Evolutionary conservation across 2,329 filamentous ascomycete species (phyloP).

Genomic region (Hawksworthiomyces lignivorus): DNA sequence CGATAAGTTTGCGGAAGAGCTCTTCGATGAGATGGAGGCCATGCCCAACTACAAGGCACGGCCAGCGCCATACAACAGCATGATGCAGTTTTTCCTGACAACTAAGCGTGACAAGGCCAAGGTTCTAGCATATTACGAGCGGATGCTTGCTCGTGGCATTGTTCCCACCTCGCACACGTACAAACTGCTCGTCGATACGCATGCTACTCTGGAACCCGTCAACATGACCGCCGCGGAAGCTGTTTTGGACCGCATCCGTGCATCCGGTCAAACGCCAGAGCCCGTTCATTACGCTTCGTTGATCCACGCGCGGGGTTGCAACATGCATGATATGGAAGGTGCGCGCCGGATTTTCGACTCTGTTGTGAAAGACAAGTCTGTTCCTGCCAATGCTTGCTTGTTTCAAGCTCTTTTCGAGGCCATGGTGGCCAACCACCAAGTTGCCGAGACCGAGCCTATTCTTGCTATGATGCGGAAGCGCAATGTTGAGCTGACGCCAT

Average conservation of each 20-base stretch:
- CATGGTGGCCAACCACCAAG: constrained; percentile 90
- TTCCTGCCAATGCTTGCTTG: constrained; percentile 72
- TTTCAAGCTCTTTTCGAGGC: constrained; percentile 97
- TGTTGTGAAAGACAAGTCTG: constrained; percentile 59
- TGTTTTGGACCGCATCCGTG: constrained; percentile 70
- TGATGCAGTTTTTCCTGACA: constrained; percentile 99
- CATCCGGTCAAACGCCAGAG: constrained; percentile 68
- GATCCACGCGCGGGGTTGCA: constrained; percentile 92
- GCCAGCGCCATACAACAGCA: constrained; percentile 94
- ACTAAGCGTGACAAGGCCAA: constrained; percentile 94
- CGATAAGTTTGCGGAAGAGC: constrained; percentile 93
- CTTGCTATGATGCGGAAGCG: constrained; percentile 67
- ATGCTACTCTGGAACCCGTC: constrained; percentile 87
- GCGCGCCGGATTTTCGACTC: constrained; percentile 76
- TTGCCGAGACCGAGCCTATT: constrained; percentile 65
- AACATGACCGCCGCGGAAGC: constrained; percentile 81
- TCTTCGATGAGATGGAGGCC: constrained; percentile 98
- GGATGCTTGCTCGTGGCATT: constrained; percentile 83
- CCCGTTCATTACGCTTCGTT: constrained; percentile 93
- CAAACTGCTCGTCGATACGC: constrained; percentile 92
- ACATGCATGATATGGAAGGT: constrained; percentile 81
- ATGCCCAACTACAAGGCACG: constrained; percentile 99
- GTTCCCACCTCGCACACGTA: constrained; percentile 91
- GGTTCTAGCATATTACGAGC: constrained; percentile 89
- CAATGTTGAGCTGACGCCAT: constrained; percentile 80